These are phyloP conservation scores for Cylindrotheca fusiformis DNA, from an alignment of 108 stramenopile genomes.

Conservation along the genomic window DNA sequence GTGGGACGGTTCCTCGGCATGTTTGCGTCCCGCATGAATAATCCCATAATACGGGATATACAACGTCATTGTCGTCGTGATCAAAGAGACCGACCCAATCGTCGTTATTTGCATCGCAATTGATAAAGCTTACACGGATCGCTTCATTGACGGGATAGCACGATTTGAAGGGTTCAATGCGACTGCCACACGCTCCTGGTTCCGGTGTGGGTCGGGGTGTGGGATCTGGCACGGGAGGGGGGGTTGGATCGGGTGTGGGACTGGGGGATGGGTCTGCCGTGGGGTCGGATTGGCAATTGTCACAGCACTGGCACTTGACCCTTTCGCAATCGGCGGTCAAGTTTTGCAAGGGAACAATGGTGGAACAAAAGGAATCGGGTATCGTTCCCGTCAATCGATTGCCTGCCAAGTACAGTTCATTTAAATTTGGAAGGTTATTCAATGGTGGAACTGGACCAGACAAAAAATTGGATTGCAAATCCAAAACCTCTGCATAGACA, in stretches of 20 bases:
- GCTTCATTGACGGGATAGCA: background rate
- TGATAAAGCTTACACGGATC: background rate
- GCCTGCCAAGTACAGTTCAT: background rate
- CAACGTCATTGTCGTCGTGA: background rate
- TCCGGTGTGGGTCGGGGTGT: background rate
- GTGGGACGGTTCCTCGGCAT: background rate
- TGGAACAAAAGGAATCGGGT: background rate
- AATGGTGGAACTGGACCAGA: conserved; percentile 10
- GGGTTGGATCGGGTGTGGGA: background rate
- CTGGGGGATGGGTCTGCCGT: background rate
- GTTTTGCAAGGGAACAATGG: background rate
- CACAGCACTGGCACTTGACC: background rate
- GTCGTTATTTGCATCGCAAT: background rate
- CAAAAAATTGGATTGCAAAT: conserved; percentile 26
- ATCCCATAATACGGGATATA: background rate
- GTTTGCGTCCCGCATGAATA: background rate
- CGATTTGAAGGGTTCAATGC: background rate
- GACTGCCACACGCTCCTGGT: background rate
- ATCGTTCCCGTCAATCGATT: background rate
- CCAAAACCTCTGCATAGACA: conserved; percentile 12
- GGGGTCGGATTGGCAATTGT: background rate
- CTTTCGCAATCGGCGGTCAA: background rate
- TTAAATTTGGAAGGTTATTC: background rate
- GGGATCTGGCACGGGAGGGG: background rate
- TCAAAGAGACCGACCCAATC: background rate